These are phyloP conservation scores for Paradendryphiella salina DNA, from an alignment of 2,329 filamentous ascomycete species.

Conservation along the genomic window DNA sequence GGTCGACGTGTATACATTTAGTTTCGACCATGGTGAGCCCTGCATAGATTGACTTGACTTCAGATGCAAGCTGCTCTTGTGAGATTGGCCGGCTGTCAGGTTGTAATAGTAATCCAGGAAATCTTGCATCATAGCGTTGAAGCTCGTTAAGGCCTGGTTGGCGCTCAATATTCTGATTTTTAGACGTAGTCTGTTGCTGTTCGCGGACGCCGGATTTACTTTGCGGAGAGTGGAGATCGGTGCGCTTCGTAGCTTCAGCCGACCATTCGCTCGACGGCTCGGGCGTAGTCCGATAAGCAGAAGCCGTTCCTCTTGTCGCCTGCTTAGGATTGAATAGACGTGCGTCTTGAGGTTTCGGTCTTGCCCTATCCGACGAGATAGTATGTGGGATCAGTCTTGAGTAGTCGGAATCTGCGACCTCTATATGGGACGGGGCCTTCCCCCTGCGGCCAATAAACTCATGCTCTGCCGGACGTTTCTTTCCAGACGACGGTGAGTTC, in stretches of 20 bases:
- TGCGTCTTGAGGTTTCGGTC: constrained; percentile 22
- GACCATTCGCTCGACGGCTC: constrained; percentile 34
- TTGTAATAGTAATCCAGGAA: constrained; percentile 55
- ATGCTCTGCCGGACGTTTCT: constrained; percentile 37
- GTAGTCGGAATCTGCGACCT: constrained; percentile 34
- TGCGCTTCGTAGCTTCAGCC: constrained; percentile 25
- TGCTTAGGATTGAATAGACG: constrained; percentile 30
- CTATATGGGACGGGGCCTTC: constrained; percentile 29
- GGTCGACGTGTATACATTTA: constrained; percentile 83
- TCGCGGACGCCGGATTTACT: constrained; percentile 17
- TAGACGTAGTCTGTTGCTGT: constrained; percentile 18
- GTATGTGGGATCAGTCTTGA: constrained; percentile 27
- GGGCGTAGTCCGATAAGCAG: constrained; percentile 26
- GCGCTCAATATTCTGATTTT: constrained; percentile 19
- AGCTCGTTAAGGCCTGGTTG: constrained; percentile 43
- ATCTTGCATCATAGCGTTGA: constrained; percentile 37
- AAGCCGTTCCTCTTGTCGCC: constrained; percentile 14
- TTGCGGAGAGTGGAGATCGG: constrained; percentile 21
- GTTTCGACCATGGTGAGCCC: constrained; percentile 84
- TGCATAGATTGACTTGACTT: constrained; percentile 82
- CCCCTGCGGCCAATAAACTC: constrained; percentile 31
- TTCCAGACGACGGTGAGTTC: constrained; percentile 30
- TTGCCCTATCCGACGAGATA: constrained; percentile 20
- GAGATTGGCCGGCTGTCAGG: constrained; percentile 70
- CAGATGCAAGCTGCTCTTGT: constrained; percentile 75